Evolutionary conservation across 768 basidiomycete genomes (phyloP), one percentile per base, ranked within the genome.

Genomic region (Pleurotus ostreatus): DNA sequence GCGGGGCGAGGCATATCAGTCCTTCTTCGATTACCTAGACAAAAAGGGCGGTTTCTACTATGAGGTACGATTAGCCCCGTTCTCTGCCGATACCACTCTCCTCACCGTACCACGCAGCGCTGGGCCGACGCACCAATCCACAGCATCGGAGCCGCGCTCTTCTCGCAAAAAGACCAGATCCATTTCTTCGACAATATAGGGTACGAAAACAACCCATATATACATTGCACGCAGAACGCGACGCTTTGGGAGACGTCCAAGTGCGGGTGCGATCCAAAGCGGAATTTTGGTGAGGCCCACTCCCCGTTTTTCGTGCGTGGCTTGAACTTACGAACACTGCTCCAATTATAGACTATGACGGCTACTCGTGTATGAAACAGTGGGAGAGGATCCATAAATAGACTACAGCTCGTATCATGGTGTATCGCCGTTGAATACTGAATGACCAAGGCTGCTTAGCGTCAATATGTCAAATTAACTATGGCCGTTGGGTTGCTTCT

Each of bases 151-250:
- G 86, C 82, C 1, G 80, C 83, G 0, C 68, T 88, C 18, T 84
- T 88, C 64, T 76, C 79, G 11, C 59, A 64, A 0, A 79, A 78
- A 58, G 77, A 82, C 56, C 78, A 84, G 68, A 78, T 90, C 40
- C 86, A 89, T 63, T 90, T 85, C 73, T 90, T 89, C 70, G 72
- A 82, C 49, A 84, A 89, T 62, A 89, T 92, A 43, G 88, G 88
- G 15, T 93, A 92, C 66, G 75, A 82, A 55, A 89, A 92, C 56
- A 78, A 82, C 47, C 88, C 88, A 1, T 91, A 85, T 72, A 83
- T 83, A 59, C 85, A 86, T 59, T 87, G 89, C 68, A 79, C 82
- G 0, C 71, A 75, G 60, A 74, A 75, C 12, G 72, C 74, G 2
- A 59, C 60, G 5, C 63, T 66, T 2, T 85, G 86, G 73, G 65